These are phyloP conservation scores for Hysterangium stoloniferum DNA, from an alignment of 768 basidiomycete genomes.

Conservation along the genomic window DNA sequence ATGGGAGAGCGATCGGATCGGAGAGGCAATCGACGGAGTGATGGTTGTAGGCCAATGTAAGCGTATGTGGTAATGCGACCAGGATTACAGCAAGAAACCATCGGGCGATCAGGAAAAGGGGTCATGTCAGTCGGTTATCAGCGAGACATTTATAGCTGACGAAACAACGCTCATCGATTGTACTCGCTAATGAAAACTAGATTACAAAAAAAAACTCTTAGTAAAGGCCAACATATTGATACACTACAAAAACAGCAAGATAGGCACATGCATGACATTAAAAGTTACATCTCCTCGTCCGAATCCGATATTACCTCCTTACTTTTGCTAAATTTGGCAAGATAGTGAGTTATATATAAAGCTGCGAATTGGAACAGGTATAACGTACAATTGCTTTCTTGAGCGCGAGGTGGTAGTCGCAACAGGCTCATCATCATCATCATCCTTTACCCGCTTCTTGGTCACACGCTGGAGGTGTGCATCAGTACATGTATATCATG, in stretches of 20 bases:
- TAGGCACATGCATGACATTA: neutral
- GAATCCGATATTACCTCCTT: constrained; percentile 84
- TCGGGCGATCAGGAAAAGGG: too few species aligned
- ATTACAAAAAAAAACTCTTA: neutral
- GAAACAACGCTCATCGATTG: too few species aligned
- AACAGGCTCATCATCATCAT: constrained; percentile 70
- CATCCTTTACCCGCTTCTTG: constrained; percentile 74
- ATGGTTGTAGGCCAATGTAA: too few species aligned
- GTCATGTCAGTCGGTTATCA: too few species aligned
- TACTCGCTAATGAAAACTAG: too few species aligned
- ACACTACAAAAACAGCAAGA: neutral
- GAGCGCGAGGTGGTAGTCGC: constrained; percentile 21
- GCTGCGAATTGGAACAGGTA: neutral
- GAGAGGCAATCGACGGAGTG: too few species aligned
- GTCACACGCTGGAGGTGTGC: constrained; percentile 32
- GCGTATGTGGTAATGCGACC: too few species aligned
- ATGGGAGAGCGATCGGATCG: too few species aligned
- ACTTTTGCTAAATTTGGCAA: constrained; percentile 65
- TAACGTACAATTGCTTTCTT: constrained; percentile 69
- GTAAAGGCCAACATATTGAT: constrained; percentile 1
- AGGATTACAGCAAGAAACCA: too few species aligned
- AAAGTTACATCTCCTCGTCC: constrained; percentile 62
- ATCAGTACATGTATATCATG: too few species aligned
- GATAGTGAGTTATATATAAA: constrained; percentile 6
- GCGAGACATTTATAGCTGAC: too few species aligned